A percentile compares a stretch with the other conserved stretches of the same genome.
These are phyloP conservation scores for Solanum chiquidenum DNA, from an alignment of 257 asterid species.

Conservation along the genomic window DNA sequence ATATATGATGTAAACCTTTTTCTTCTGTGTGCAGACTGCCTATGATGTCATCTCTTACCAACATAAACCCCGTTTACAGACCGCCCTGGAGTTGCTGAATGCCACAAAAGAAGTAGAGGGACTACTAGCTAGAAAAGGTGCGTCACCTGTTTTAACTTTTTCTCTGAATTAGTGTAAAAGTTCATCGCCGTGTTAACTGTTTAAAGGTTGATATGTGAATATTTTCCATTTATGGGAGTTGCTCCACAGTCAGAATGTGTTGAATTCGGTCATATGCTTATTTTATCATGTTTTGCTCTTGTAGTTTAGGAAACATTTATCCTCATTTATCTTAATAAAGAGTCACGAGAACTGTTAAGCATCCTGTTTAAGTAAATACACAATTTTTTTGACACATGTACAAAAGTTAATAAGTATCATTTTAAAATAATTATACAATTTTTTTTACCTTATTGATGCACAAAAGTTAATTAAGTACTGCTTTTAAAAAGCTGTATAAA, in stretches of 20 bases:
- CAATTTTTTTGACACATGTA: not conserved
- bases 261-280: no score
- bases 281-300: not conserved
- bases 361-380: not conserved
- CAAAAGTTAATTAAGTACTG: no score
- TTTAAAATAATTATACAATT: no score
- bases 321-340: not conserved
- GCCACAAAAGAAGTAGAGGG: conserved; percentile 63
- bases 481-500: no score
- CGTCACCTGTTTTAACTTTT: not conserved
- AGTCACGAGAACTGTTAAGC: not conserved
- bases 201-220: not conserved
- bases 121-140: conserved; percentile 62
- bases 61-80: conserved; percentile 70
- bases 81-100: conserved; percentile 67
- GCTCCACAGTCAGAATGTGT: not conserved
- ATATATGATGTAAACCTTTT: not conserved
- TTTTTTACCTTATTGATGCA: no score
- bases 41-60: conserved; percentile 59
- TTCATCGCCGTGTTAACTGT: not conserved
- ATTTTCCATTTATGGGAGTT: not conserved
- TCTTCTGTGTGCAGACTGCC: conserved; percentile 30
- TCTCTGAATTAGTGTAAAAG: not conserved
- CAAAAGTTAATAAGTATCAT: no score
- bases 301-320: not conserved